phyloP scores from a whole-genome alignment of 1,284 basidiomycete genomes.

The Ganoderma lingzhi region DNA sequence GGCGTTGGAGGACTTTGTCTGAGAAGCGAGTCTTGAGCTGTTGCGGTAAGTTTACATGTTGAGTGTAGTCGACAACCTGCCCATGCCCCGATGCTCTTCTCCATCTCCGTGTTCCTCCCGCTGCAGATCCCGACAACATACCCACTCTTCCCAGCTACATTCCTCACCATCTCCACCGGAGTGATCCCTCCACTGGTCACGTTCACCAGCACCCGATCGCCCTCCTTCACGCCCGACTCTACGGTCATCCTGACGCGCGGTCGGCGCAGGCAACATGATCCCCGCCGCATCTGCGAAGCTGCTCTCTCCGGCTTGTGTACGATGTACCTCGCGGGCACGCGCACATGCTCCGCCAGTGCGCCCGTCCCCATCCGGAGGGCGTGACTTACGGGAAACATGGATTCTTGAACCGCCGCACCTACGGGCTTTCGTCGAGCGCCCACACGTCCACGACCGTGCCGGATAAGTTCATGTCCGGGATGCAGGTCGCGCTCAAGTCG shows the following conservation, averaged over 20 bases:
- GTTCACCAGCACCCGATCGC: neutral
- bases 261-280: neutral
- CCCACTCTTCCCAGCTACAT: neutral
- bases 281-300: neutral
- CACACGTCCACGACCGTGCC: neutral
- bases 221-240: neutral
- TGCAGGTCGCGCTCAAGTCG: too few relatives aligned
- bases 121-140: neutral
- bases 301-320: neutral
- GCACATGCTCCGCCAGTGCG: neutral
- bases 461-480: neutral
- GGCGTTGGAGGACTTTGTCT: neutral
- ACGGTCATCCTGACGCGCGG: neutral
- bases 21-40: neutral
- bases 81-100: neutral
- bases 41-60: neutral
- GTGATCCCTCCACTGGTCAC: neutral
- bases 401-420: neutral
- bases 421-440: neutral
- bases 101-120: neutral
- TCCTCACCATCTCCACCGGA: neutral
- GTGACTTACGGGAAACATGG: neutral
- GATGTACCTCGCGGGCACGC: neutral
- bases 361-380: neutral
- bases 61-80: neutral